Evolutionary conservation across 768 basidiomycete genomes (phyloP).

Genomic region (Obba rivulosa): DNA sequence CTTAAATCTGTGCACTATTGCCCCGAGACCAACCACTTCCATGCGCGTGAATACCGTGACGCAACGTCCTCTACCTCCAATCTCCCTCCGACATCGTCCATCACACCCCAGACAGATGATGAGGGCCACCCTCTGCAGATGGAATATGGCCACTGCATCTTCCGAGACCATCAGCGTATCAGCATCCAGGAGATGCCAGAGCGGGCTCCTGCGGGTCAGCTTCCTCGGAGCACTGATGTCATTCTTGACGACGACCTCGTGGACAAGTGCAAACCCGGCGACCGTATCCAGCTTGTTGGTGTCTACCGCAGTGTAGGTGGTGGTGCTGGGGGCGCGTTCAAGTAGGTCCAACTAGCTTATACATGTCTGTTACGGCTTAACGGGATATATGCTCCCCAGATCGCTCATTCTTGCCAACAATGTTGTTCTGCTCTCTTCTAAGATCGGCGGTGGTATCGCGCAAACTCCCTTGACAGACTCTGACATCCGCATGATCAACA

Average conservation of each 20-base stretch:
- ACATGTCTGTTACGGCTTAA: neutral
- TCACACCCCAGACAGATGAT: slow-evolving; percentile 90
- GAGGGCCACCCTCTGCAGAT: slow-evolving; percentile 83
- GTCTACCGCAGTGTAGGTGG: slow-evolving; percentile 93
- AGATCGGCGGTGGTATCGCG: slow-evolving; percentile 92
- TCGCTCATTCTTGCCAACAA: slow-evolving; percentile 94
- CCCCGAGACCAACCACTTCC: slow-evolving; percentile 78
- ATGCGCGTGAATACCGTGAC: slow-evolving; percentile 89
- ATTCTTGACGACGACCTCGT: slow-evolving; percentile 96
- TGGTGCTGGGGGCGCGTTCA: slow-evolving; percentile 89
- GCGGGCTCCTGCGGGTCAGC: slow-evolving; percentile 93
- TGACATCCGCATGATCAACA: slow-evolving; percentile 95
- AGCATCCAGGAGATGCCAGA: slow-evolving; percentile 99
- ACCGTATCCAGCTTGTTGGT: slow-evolving; percentile 94
- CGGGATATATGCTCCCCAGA: slow-evolving; percentile 34
- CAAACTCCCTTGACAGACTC: slow-evolving; percentile 87
- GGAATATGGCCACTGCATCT: slow-evolving; percentile 88
- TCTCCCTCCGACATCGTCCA: slow-evolving; percentile 76
- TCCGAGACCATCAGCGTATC: slow-evolving; percentile 95
- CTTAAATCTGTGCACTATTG: slow-evolving; percentile 95
- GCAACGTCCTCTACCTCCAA: slow-evolving; percentile 83
- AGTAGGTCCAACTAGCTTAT: slow-evolving; percentile 44
- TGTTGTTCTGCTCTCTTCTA: slow-evolving; percentile 89
- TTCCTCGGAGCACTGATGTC: slow-evolving; percentile 94
- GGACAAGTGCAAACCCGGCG: slow-evolving; percentile 96